Conservation (phyloP, 1,284 basidiomycete species). For the Rhodofomes roseus region DNA sequence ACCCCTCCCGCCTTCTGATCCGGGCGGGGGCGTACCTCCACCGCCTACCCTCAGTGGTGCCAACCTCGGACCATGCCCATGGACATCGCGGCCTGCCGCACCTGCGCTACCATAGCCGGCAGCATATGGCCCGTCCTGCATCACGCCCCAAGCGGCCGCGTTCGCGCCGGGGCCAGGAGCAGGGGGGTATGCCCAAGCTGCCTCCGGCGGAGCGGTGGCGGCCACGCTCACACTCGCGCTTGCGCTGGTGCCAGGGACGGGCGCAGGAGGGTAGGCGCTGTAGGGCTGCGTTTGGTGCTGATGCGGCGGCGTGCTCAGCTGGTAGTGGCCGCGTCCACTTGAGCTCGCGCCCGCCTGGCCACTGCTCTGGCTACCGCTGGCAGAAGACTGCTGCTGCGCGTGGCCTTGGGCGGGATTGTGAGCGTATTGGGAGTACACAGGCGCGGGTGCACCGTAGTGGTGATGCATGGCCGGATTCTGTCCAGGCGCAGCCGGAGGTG, state of each 20-base stretch:
- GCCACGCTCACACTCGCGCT: conserved; percentile 2
- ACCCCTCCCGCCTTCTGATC: conserved; percentile 17
- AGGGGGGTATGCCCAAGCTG: neutral
- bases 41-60: conserved; percentile 40
- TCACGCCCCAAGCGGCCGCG: neutral
- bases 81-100: conserved; percentile 5
- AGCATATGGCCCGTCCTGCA: conserved; percentile 1
- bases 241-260: conserved; percentile 1
- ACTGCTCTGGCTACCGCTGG: neutral
- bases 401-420: conserved; percentile 5
- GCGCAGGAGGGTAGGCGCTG: conserved; percentile 21
- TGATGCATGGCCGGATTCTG: neutral
- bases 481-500: neutral
- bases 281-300: conserved; percentile 19
- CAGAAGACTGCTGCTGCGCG: neutral
- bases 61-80: conserved; percentile 44
- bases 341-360: conserved; percentile 1
- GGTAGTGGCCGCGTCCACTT: conserved; percentile 18
- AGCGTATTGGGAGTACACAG: conserved; percentile 9
- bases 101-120: neutral
- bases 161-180: neutral
- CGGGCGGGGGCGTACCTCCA: conserved; percentile 16
- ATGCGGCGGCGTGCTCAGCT: conserved; percentile 24
- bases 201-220: neutral
- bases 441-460: neutral